Base-by-base conservation (phyloP, 2,329 filamentous ascomycete genomes). In the Fusarium oxysporum region DNA sequence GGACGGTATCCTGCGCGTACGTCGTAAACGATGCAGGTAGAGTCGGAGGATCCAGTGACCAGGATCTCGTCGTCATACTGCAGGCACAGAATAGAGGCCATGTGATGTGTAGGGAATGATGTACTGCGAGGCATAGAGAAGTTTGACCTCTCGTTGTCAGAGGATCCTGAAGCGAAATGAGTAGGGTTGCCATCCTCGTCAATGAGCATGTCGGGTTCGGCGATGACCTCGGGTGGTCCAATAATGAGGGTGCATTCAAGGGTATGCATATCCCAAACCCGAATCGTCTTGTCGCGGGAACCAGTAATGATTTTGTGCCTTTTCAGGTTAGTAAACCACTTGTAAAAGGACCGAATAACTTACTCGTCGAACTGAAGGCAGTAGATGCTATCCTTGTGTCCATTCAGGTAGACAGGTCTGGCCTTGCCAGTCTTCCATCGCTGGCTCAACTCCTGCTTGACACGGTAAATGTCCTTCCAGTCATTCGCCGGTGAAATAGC, bases 281-380 rank as follows among this genome's bases (percentile, higher is more conserved):
- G 93, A 75, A 99, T 96, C 0, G 96, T 98, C 80, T 94, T 93
- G 83, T 99, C 96, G 70, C 96, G 92, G 14, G 96, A 98, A 33
- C 96, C 96, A 6, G 96, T 98, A 74, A 99, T 95, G 79, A 98
- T 97, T 83, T 98, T 99, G 80, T 93, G 88, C 81, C 92, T 95
- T 78, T 30, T 58, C 25, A 19, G 40, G 77, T 86, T 80, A 87
- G 83, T 71, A 33, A 13, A 60, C 13, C 38, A 33, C 23, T 50
- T 32, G 25, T 6, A 19, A 45, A 10, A 23, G 54, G 21, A 41
- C 11, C n/a, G 17, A 30, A 23, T 33, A 28, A 85, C 92, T 77
- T 88, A 95, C 92, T 98, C 96, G 81, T 99, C 96, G 80, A 98
- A 99, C 80, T 99, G 96, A 63, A 97, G 90, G 82, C 96, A 99